A percentile compares a stretch with the other conserved stretches of the same genome.
Evolutionary conservation across 805 yeast genomes (phyloP).

Genomic region (Torulaspora quercuum): DNA sequence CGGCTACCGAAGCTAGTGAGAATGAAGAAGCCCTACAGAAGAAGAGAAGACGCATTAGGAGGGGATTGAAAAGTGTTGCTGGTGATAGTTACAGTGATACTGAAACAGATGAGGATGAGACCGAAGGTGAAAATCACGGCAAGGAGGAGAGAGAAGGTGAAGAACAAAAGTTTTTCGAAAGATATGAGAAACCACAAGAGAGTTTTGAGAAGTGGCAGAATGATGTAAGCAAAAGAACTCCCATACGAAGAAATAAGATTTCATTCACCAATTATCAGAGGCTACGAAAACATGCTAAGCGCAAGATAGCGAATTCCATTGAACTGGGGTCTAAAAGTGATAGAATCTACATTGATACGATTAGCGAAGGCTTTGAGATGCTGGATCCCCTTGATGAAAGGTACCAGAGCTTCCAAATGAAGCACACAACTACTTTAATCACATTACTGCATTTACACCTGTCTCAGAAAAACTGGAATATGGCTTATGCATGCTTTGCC

Average conservation of each 20-base stretch:
- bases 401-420: conserved; percentile 17
- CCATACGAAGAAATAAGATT: conserved; percentile 22
- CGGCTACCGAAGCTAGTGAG: conserved; percentile 27
- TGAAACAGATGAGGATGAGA: conserved; percentile 19
- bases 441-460: conserved; percentile 50
- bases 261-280: conserved; percentile 22
- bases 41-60: conserved; percentile 20
- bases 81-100: conserved; percentile 21
- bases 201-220: conserved; percentile 33
- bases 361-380: conserved; percentile 25
- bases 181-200: conserved; percentile 33
- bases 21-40: conserved; percentile 16
- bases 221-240: conserved; percentile 16
- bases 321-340: conserved; percentile 17
- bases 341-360: conserved; percentile 16
- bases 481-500: conserved; percentile 52
- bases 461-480: conserved; percentile 48
- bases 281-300: conserved; percentile 18
- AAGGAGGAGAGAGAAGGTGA: conserved; percentile 17
- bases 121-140: conserved; percentile 8
- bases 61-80: conserved; percentile 23
- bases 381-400: conserved; percentile 10
- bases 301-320: conserved; percentile 17
- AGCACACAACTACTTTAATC: conserved; percentile 34
- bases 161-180: conserved; percentile 27